Conservation (phyloP, 148 eudicot genomes). For the Spergularia marina region DNA sequence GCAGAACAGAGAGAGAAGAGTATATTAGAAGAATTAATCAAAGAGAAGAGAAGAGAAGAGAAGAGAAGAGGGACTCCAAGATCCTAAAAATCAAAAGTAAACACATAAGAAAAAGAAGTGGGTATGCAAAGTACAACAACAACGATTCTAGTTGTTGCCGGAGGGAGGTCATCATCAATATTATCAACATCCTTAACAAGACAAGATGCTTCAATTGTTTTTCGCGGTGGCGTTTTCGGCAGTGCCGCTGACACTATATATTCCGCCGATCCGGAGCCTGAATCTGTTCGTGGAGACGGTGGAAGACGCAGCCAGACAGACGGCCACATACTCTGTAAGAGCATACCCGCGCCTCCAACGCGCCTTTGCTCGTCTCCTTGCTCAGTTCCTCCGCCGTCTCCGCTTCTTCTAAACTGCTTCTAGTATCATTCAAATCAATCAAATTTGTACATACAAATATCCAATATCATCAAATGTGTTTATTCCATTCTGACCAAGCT, state of each 20-base stretch:
- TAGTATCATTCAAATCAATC: not conserved
- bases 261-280: conserved; percentile 66
- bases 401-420: not conserved
- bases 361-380: conserved; percentile 36
- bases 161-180: too few relatives aligned
- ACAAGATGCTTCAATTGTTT: conserved; percentile 52
- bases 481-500: too few relatives aligned
- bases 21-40: too few relatives aligned
- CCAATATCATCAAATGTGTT: too few relatives aligned
- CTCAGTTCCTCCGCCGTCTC: conserved; percentile 21
- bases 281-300: conserved; percentile 58
- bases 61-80: too few relatives aligned
- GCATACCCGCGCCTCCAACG: conserved; percentile 41
- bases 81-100: too few relatives aligned
- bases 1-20: too few relatives aligned
- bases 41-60: too few relatives aligned
- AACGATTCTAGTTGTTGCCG: too few relatives aligned
- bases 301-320: conserved; percentile 43
- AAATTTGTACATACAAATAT: not conserved
- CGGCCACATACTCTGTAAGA: conserved; percentile 34
- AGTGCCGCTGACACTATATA: conserved; percentile 58
- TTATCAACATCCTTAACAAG: not conserved
- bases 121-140: too few relatives aligned
- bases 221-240: conserved; percentile 77
- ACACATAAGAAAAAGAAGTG: too few relatives aligned